Conservation (phyloP, 2,329 filamentous ascomycete species). For the Tolypocladium paradoxum region DNA sequence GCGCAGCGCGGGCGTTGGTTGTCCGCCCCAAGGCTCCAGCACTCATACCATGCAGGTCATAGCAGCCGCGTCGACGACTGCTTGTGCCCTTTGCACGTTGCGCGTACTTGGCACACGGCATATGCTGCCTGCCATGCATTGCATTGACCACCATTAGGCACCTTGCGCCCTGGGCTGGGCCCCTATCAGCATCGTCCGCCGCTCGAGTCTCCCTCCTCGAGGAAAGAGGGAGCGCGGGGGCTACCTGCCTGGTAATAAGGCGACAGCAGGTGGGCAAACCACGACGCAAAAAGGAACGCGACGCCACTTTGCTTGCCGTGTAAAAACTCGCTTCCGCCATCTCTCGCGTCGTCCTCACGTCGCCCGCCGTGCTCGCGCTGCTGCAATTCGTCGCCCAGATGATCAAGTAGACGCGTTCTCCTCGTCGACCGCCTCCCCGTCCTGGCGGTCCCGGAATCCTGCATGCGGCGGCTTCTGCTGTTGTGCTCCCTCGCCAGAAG, state of each 20-base stretch:
- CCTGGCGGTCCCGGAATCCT: constrained; percentile 5
- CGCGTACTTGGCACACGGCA: too few relatives aligned
- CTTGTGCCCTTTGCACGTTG: background rate
- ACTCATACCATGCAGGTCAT: background rate
- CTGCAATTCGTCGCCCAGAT: background rate
- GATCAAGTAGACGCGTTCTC: background rate
- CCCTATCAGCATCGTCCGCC: background rate
- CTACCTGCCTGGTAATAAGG: background rate
- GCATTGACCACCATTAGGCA: background rate
- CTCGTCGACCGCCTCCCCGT: background rate
- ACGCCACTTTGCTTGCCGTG: background rate
- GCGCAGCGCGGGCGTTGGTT: background rate
- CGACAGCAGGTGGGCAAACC: background rate
- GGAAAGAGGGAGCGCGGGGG: background rate
- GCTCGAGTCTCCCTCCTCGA: background rate
- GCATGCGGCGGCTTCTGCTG: background rate
- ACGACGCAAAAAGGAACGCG: background rate
- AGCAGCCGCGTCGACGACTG: background rate
- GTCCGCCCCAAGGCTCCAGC: too few relatives aligned
- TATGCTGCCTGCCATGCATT: background rate
- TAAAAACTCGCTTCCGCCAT: background rate
- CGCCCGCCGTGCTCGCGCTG: background rate
- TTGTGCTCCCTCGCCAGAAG: background rate
- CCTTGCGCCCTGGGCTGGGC: too few relatives aligned
- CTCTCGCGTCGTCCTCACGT: background rate